Evolutionary conservation across 2,329 filamentous ascomycete species (phyloP), one percentile per base, ranked within the genome.

Genomic region (Tolypocladium amazonense): DNA sequence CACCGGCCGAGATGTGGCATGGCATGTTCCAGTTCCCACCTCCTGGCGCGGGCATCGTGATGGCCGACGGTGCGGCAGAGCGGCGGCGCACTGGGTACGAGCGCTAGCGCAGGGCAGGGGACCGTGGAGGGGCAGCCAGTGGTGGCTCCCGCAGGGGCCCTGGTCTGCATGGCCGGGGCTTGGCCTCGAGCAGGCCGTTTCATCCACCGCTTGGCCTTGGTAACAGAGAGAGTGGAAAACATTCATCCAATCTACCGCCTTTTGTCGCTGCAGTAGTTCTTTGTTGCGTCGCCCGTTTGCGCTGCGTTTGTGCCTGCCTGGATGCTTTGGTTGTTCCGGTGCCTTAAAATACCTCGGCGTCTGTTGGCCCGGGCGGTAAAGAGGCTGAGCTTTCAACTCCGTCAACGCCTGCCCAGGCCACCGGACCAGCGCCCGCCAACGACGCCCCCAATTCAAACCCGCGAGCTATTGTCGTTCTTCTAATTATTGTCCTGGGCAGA

Each of bases 21-120:
- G 56, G 41, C 59, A 59, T 58, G 60, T 59, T 58, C 60, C 58
- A 60, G 50, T 37, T 57, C 41, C 55, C 58, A 58, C 47, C 47
- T 61, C 55, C 54, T 60, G 55, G 57, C 37, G 23, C 54, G 35
- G 25, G 33, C 18, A 53, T 35, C 50, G 12, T 14, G 20, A 54
- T 5, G 50, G 50, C 30, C 20, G 35, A 8, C 30, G 4, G 54
- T 57, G 45, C 37, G 30, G 38, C 12, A 14, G 37, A 45, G 56
- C 12, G 7, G 7, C 9, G 20, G 15, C 58, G 59, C 61, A 62
- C 61, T 62, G 61, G 59, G 58, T 57, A 62, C 61, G 53, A 18
- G 5, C 30, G 30, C 50, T 53, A 53, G 30, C 47, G 27, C 27
- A 20, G 27, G 20, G 47, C 47, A 35, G 47, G 47, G 27, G 25